Percentiles rank a stretch among this genome's conserved stretches.
Evolutionary conservation across 371 early-diverging fungal genomes (phyloP).

Genomic region (Lichtheimia ornata): DNA sequence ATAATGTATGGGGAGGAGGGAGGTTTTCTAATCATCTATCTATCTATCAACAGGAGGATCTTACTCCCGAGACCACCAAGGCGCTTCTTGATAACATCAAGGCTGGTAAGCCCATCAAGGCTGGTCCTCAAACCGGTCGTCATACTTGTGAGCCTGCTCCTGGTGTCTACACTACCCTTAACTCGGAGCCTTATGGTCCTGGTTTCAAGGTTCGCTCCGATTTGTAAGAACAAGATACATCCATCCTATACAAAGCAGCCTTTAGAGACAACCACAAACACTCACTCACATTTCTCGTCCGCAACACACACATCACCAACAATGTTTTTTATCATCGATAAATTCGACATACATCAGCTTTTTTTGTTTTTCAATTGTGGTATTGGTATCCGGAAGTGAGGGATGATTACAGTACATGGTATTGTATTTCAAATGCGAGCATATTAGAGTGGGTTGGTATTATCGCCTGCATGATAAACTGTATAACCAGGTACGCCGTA

Average conservation of each 20-base stretch:
- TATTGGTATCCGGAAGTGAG: too few relatives aligned
- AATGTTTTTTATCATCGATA: too few relatives aligned
- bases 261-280: not conserved
- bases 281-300: not conserved
- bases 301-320: too few relatives aligned
- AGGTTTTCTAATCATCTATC: slow-evolving; percentile 7
- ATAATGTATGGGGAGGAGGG: too few relatives aligned
- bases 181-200: slow-evolving; percentile 87
- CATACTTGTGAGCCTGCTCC: slow-evolving; percentile 84
- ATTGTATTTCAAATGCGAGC: too few relatives aligned
- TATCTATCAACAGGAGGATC: slow-evolving; percentile 78
- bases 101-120: slow-evolving; percentile 71
- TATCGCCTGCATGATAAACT: slow-evolving; percentile 32
- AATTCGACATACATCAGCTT: too few relatives aligned
- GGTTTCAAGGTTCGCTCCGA: slow-evolving; percentile 89
- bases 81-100: slow-evolving; percentile 88
- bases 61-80: slow-evolving; percentile 90
- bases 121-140: slow-evolving; percentile 88
- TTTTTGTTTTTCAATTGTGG: too few relatives aligned
- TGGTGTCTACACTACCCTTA: slow-evolving; percentile 82
- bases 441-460: too few relatives aligned
- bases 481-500: slow-evolving; percentile 52
- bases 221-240: slow-evolving; percentile 46
- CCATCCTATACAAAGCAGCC: not conserved
- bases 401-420: too few relatives aligned